Evolutionary conservation across 495 filamentous ascomycete species (phyloP).

Genomic region (Chaetomium tenue): DNA sequence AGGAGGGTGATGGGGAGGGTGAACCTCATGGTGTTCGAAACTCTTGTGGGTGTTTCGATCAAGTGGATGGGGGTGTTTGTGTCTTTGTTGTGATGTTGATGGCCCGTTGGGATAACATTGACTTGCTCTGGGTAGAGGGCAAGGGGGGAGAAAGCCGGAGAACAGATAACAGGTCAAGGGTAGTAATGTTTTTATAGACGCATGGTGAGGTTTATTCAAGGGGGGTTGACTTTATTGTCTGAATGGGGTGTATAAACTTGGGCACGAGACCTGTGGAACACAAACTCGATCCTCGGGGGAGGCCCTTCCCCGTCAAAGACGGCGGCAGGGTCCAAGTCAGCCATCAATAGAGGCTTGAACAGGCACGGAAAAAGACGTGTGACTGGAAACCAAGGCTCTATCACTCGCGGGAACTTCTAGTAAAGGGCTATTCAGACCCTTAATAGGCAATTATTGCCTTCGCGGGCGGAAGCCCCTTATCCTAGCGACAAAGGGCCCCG

Average conservation of each 20-base stretch:
- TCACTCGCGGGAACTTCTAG: conserved; percentile 11
- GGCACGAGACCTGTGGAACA: conserved; percentile 2
- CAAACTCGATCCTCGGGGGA: conserved; percentile 4
- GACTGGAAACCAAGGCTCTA: background rate
- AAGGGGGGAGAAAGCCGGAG: conserved; percentile 1
- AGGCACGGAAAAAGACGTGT: conserved; percentile 9
- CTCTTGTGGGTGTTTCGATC: conserved; percentile 9
- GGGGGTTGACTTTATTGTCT: conserved; percentile 20
- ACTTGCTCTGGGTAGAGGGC: conserved; percentile 16
- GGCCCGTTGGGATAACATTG: conserved; percentile 7
- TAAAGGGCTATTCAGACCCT: conserved; percentile 30
- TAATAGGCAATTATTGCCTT: conserved; percentile 20
- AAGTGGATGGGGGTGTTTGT: background rate
- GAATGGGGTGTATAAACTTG: conserved; percentile 6
- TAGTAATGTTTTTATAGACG: conserved; percentile 22
- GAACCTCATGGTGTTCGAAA: conserved; percentile 41
- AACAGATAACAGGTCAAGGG: background rate
- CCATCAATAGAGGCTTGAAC: background rate
- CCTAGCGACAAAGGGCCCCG: conserved; percentile 13
- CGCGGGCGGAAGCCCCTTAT: background rate
- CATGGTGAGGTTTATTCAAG: conserved; percentile 25
- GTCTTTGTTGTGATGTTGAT: background rate
- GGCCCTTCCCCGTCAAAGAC: background rate
- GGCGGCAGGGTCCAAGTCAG: background rate
- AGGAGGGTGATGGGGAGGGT: conserved; percentile 37